Conservation (phyloP, 1,284 basidiomycete genomes). For the Apiotrichum brassicae region DNA sequence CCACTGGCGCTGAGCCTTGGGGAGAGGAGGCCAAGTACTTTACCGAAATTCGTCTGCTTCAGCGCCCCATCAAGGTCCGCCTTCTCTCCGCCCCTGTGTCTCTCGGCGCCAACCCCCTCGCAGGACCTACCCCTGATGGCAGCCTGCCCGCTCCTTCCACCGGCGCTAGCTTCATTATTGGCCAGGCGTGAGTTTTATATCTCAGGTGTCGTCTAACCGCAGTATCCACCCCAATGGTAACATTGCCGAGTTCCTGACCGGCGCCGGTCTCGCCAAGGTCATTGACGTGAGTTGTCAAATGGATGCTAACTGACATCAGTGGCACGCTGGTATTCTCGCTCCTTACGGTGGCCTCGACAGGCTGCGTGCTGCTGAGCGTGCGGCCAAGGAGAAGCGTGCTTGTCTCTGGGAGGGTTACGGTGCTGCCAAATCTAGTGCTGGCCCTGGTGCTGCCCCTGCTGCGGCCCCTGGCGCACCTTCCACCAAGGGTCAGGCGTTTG, state of each 20-base stretch:
- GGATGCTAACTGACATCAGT: constrained; percentile 41
- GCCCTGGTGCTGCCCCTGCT: constrained; percentile 15
- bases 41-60: constrained; percentile 84
- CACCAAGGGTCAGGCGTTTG: constrained; percentile 56
- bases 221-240: constrained; percentile 86
- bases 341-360: constrained; percentile 73
- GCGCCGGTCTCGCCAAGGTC: constrained; percentile 78
- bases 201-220: not conserved
- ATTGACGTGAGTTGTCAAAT: constrained; percentile 64
- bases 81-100: constrained; percentile 77
- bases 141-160: constrained; percentile 41
- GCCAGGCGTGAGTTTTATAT: constrained; percentile 54
- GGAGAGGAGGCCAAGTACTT: constrained; percentile 94
- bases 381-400: constrained; percentile 73
- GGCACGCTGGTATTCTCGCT: constrained; percentile 94
- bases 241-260: constrained; percentile 82
- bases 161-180: constrained; percentile 80
- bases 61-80: constrained; percentile 77
- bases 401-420: constrained; percentile 67
- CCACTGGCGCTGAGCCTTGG: constrained; percentile 61
- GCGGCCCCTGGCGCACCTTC: constrained; percentile 33
- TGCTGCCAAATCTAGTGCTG: constrained; percentile 44
- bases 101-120: constrained; percentile 72
- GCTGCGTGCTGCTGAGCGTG: constrained; percentile 73
- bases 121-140: constrained; percentile 53